These are phyloP conservation scores for Fusarium keratoplasticum DNA, from an alignment of 2,329 filamentous ascomycete genomes.

Conservation along the genomic window DNA sequence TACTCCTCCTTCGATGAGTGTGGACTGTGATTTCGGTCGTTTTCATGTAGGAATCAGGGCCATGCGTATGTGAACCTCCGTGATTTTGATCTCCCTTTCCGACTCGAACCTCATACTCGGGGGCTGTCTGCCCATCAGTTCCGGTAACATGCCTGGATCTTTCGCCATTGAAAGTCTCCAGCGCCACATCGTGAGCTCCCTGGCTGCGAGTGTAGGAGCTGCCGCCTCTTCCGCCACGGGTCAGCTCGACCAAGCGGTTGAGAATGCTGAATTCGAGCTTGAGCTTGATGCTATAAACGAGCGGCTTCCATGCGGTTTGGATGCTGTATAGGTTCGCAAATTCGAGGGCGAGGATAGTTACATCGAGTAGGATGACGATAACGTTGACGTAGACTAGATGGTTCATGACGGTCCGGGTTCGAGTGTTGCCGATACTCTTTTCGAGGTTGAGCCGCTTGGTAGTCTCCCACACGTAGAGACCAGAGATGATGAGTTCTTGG, in stretches of 20 bases:
- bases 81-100: conserved; percentile 23
- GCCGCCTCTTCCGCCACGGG: conserved; percentile 21
- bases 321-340: conserved; percentile 53
- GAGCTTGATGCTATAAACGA: conserved; percentile 51
- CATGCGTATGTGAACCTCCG: background rate
- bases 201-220: conserved; percentile 38
- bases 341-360: conserved; percentile 46
- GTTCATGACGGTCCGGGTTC: conserved; percentile 34
- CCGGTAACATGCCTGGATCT: conserved; percentile 15
- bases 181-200: conserved; percentile 15
- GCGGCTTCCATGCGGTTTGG: conserved; percentile 38
- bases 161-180: conserved; percentile 36
- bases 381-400: conserved; percentile 58
- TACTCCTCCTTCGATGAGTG: conserved; percentile 17
- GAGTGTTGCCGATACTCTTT: background rate
- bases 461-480: conserved; percentile 65
- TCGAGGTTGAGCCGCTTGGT: conserved; percentile 41
- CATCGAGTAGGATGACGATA: conserved; percentile 55
- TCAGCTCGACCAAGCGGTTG: conserved; percentile 41
- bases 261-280: conserved; percentile 53
- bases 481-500: conserved; percentile 66
- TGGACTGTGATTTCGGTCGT: conserved; percentile 34
- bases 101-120: conserved; percentile 38
- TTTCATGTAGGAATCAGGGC: conserved; percentile 24
- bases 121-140: background rate